A percentile compares a stretch with the other conserved stretches of the same genome.
Conservation (phyloP, 371 early-diverging fungal species). For the Batrachochytrium dendrobatidis region DNA sequence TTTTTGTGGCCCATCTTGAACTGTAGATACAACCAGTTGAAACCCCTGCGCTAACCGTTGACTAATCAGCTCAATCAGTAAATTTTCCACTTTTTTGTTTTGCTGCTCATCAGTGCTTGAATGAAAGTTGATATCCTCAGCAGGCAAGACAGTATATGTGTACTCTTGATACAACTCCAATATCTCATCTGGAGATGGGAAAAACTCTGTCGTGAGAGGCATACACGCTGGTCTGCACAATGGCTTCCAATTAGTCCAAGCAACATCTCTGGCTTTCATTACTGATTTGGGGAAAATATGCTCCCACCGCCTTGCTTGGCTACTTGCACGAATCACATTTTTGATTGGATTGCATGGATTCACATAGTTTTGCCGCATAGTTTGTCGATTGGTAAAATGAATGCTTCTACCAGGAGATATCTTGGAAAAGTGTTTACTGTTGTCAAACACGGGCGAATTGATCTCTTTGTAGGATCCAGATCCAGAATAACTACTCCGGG, state of each 20-base stretch:
- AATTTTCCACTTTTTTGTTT: slow-evolving; percentile 41
- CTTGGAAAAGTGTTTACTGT: no score
- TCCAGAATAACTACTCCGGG: slow-evolving; percentile 12
- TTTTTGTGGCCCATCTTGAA: slow-evolving; percentile 13
- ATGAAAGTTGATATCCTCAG: slow-evolving; percentile 52
- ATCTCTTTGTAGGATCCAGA: slow-evolving; percentile 14
- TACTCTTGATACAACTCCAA: slow-evolving; percentile 65
- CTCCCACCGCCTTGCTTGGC: slow-evolving; percentile 72
- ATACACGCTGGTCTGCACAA: slow-evolving; percentile 87
- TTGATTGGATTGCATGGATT: slow-evolving; percentile 70
- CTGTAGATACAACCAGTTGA: slow-evolving; percentile 65
- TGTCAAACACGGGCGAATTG: slow-evolving; percentile 13
- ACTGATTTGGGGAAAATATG: slow-evolving; percentile 62
- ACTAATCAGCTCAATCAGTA: slow-evolving; percentile 79
- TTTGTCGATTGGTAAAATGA: background rate
- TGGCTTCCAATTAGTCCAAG: slow-evolving; percentile 61
- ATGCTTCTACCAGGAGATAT: background rate
- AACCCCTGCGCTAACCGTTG: slow-evolving; percentile 92
- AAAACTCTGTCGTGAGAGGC: slow-evolving; percentile 87
- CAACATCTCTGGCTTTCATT: slow-evolving; percentile 24
- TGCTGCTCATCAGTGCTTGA: slow-evolving; percentile 31
- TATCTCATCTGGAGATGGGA: slow-evolving; percentile 70
- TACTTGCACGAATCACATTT: slow-evolving; percentile 50
- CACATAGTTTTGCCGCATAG: slow-evolving; percentile 30
- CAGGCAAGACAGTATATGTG: slow-evolving; percentile 68